Percentiles rank a stretch among this genome's conserved stretches.
These are phyloP conservation scores for Delphinella strobiligena DNA, from an alignment of 2,329 filamentous ascomycete genomes.

Conservation along the genomic window DNA sequence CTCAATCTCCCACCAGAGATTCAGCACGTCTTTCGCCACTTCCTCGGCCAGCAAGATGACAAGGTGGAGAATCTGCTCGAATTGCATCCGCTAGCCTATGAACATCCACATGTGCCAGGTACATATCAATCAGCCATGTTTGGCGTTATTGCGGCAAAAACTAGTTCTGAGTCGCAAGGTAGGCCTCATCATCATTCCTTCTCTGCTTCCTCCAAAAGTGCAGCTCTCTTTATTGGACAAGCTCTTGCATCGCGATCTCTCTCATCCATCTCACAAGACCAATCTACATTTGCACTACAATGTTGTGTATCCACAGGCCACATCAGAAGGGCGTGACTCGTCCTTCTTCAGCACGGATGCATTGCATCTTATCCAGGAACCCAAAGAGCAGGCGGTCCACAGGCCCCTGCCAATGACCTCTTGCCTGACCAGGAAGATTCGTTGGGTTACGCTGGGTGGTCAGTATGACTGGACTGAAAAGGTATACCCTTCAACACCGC, in stretches of 20 bases:
- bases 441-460: conserved; percentile 88
- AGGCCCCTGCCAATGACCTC: conserved; percentile 57
- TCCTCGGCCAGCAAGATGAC: conserved; percentile 2
- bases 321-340: conserved; percentile 14
- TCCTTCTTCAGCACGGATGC: conserved; percentile 42
- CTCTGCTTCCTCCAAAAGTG: conserved; percentile 54
- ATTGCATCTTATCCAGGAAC: conserved; percentile 25
- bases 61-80: too few relatives aligned
- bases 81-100: conserved; percentile 33
- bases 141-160: not conserved
- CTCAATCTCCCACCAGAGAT: conserved; percentile 28
- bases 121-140: conserved; percentile 15
- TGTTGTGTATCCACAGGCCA: conserved; percentile 50
- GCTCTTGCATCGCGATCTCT: conserved; percentile 67
- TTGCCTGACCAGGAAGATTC: conserved; percentile 66
- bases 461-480: conserved; percentile 96
- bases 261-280: conserved; percentile 62
- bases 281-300: conserved; percentile 81
- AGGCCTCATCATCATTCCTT: conserved; percentile 68
- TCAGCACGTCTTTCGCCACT: conserved; percentile 25
- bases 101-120: conserved; percentile 59
- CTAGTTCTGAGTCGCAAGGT: conserved; percentile 11
- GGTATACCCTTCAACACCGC: conserved; percentile 56
- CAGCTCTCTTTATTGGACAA: conserved; percentile 61
- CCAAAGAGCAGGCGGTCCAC: conserved; percentile 64